Conservation (phyloP, 2,329 filamentous ascomycete species). For the Fusarium anguioides region DNA sequence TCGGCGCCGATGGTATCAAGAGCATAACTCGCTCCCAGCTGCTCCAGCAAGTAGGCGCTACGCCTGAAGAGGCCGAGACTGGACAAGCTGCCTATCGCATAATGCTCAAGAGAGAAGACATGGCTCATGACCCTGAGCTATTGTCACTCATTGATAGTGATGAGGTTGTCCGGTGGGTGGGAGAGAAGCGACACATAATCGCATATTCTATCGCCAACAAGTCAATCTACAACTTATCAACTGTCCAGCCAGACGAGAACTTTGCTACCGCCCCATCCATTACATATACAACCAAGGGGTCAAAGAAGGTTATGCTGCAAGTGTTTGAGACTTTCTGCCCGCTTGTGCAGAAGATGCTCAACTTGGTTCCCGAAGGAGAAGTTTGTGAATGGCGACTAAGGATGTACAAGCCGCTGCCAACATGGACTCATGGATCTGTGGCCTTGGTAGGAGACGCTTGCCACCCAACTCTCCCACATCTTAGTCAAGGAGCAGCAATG, state of each 20-base stretch:
- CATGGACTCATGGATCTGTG: constrained; percentile 67
- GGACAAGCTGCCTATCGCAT: constrained; percentile 66
- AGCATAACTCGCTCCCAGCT: constrained; percentile 60
- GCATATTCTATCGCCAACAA: constrained; percentile 73
- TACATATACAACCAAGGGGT: constrained; percentile 72
- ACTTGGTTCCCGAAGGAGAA: constrained; percentile 71
- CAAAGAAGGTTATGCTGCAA: constrained; percentile 68
- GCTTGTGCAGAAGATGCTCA: constrained; percentile 68
- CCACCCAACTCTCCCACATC: constrained; percentile 74
- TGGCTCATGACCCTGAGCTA: constrained; percentile 74
- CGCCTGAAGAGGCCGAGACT: constrained; percentile 59
- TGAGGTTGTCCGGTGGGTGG: constrained; percentile 71
- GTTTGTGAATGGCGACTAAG: constrained; percentile 75
- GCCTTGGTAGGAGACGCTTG: constrained; percentile 73
- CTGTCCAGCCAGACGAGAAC: constrained; percentile 69
- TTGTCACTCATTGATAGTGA: constrained; percentile 67
- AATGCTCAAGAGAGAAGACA: constrained; percentile 64
- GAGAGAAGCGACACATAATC: constrained; percentile 74
- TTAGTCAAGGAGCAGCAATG: constrained; percentile 75
- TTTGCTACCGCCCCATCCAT: constrained; percentile 60
- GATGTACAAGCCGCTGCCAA: constrained; percentile 69
- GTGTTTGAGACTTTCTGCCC: constrained; percentile 71
- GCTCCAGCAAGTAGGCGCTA: constrained; percentile 62
- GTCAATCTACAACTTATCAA: constrained; percentile 74
- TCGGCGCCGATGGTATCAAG: constrained; percentile 67